phyloP scores from a whole-genome alignment of 371 early-diverging fungal genomes.

The Mycotypha africana region DNA sequence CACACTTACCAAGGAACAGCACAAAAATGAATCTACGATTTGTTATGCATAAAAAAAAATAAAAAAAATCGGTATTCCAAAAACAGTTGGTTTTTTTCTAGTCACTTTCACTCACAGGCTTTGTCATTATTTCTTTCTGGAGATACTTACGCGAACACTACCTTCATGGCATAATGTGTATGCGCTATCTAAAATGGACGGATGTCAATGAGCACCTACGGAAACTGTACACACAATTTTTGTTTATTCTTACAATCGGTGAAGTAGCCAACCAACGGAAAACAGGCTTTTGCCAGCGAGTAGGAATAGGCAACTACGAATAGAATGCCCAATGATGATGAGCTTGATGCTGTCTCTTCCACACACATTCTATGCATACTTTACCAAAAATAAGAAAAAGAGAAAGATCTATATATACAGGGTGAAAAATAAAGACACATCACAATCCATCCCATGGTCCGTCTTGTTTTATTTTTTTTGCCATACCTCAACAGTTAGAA shows the following conservation, averaged over 20 bases:
- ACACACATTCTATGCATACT: background rate
- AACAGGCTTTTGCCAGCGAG: constrained; percentile 46
- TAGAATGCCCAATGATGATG: background rate
- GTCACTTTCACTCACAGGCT: no score
- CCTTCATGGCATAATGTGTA: constrained; percentile 41
- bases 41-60: background rate
- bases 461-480: background rate
- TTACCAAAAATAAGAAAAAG: constrained; percentile 40
- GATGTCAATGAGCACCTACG: no score
- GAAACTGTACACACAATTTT: no score
- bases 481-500: constrained; percentile 36
- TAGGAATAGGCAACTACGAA: constrained; percentile 45
- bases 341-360: no score
- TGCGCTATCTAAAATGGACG: constrained; percentile 42
- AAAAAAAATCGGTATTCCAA: no score
- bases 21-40: constrained; percentile 47
- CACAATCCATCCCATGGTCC: background rate
- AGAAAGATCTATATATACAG: constrained; percentile 28
- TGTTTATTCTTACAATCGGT: constrained; percentile 24
- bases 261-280: constrained; percentile 47
- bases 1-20: constrained; percentile 49
- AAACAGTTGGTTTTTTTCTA: no score
- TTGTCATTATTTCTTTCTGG: background rate
- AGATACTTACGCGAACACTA: constrained; percentile 47
- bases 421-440: no score